phyloP scores from a whole-genome alignment of 306 rosid genomes.

The Cicer arietinum region DNA sequence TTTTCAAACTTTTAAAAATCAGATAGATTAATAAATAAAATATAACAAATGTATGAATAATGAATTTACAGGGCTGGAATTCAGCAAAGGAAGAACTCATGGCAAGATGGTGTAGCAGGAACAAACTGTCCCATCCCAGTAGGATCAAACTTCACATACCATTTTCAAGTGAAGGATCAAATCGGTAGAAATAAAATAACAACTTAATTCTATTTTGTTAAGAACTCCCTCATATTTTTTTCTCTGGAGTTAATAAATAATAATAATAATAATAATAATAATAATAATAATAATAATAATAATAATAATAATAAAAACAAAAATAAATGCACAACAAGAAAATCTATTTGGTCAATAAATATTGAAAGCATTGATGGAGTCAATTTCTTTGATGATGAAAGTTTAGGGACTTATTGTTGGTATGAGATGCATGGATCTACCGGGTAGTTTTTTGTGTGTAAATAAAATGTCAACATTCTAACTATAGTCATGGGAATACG shows the following conservation, averaged over 20 bases:
- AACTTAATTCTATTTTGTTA: no score
- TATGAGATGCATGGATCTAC: not conserved
- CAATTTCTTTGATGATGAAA: not conserved
- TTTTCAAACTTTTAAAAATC: no score
- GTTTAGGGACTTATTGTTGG: not conserved
- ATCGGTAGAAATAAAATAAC: no score
- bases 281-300: no score
- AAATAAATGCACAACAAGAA: not conserved
- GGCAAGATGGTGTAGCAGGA: constrained; percentile 82
- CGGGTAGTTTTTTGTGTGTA: not conserved
- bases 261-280: no score
- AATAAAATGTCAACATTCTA: constrained; percentile 20
- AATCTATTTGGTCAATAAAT: not conserved
- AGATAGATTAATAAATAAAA: not conserved
- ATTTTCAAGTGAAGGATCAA: constrained; percentile 86
- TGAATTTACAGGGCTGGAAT: constrained; percentile 57
- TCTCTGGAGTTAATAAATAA: no score
- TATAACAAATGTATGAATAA: not conserved
- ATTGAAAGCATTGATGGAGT: not conserved
- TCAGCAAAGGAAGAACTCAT: constrained; percentile 83
- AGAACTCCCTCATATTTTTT: no score
- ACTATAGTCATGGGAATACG: not conserved
- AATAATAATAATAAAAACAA: no score
- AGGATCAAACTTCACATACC: constrained; percentile 71
- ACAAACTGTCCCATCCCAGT: constrained; percentile 79